Evolutionary conservation across 805 yeast species (phyloP), one percentile per base, ranked within the genome.

Genomic region (Kurtzmaniella fragi): DNA sequence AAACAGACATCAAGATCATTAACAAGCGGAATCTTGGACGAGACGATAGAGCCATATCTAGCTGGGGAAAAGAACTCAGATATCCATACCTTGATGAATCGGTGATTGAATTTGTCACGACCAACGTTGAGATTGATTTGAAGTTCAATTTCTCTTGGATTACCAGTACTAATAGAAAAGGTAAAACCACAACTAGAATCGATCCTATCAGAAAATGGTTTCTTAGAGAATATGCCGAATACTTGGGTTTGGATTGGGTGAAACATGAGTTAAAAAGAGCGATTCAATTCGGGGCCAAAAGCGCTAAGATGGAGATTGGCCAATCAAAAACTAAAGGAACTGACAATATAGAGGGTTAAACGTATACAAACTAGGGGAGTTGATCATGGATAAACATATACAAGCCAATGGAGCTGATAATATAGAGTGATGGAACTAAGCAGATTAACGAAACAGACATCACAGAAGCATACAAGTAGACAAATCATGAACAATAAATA

Each of bases 211-310:
- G 73, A 42, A 89, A 89, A 55, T 64, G 60, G 44, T 59, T 84
- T 1, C 61, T 93, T 31, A 61, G 98, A 35, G 59, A 64, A 35
- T 52, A 85, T 6, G 96, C 97, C 0, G 47, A 46, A 0, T 56
- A 50, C 0, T 47, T 82, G 14, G 74, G 72, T 0, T 54, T 87
- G 27, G 55, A 46, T 0, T 72, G 70, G 56, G 93, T 89, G 0
- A 63, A 78, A 13, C 65, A 69, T 16, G 98, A 93, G 54, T 78
- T 84, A 1, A 93, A 93, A 55, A 70, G 99, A 34, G 99, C 99
- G 0, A 89, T 93, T 43, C 99, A 93, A 55, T 93, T 93, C 59
- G 99, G 99, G 0, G 86, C 98, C 0, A 81, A 84, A 46, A 83
- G 95, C 54, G 99, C 99, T 1, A 95, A 91, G 59, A 79, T 93